Conservation (phyloP, 192 early-diverging fungal genomes). For the Coemansia pectinata region DNA sequence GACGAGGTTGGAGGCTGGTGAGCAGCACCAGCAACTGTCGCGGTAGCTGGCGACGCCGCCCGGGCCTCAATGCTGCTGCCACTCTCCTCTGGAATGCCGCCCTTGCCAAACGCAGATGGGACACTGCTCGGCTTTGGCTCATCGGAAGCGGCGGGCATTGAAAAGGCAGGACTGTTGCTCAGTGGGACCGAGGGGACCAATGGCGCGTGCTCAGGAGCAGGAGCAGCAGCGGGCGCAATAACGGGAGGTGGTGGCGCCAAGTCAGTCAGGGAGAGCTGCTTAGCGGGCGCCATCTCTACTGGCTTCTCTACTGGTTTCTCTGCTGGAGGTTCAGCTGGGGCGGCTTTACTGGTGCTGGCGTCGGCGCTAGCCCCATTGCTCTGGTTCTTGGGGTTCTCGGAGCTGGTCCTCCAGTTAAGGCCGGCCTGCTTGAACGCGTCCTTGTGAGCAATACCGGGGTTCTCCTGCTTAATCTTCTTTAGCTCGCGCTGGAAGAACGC, state of each 20-base stretch:
- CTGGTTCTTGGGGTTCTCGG: slow-evolving; percentile 47
- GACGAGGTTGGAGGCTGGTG: neutral
- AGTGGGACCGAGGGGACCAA: neutral
- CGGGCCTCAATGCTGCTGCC: neutral
- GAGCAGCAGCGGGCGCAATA: slow-evolving; percentile 4
- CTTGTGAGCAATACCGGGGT: slow-evolving; percentile 48
- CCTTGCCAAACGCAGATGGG: neutral
- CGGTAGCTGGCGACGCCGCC: neutral
- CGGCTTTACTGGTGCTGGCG: slow-evolving; percentile 2
- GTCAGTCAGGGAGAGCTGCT: neutral
- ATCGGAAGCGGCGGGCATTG: neutral
- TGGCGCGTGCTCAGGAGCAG: slow-evolving; percentile 2
- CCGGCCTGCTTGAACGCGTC: slow-evolving; percentile 52
- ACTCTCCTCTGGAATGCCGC: neutral
- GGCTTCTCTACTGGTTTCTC: slow-evolving; percentile 2
- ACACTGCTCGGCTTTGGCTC: neutral
- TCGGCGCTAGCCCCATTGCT: neutral
- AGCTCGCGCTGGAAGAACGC: slow-evolving; percentile 46
- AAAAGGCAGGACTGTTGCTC: neutral
- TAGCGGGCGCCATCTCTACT: neutral
- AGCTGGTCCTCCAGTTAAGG: slow-evolving; percentile 46
- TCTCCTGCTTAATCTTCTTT: slow-evolving; percentile 41
- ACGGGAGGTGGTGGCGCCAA: neutral
- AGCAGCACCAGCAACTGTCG: neutral
- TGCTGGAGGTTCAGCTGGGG: neutral